Evolutionary conservation across 768 basidiomycete genomes (phyloP).

Genomic region (Suillus subalutaceus): DNA sequence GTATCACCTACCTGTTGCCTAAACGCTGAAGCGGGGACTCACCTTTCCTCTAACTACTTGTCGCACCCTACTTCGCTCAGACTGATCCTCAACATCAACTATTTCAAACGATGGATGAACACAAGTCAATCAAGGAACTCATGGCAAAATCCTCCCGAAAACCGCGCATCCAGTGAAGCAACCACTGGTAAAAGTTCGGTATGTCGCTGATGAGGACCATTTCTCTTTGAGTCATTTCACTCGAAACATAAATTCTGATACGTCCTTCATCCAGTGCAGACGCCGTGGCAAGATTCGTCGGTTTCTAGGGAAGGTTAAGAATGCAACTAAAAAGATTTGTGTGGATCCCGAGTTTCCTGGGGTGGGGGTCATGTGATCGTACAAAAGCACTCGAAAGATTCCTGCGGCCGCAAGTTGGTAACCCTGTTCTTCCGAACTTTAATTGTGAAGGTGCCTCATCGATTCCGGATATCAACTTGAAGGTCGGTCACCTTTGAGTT

Average conservation of each 20-base stretch:
- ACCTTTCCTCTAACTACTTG: not conserved
- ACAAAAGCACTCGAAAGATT: not conserved
- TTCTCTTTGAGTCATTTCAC: not conserved
- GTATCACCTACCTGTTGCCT: not conserved
- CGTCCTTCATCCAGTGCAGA: not conserved
- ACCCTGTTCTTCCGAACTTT: not conserved
- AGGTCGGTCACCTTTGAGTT: not conserved
- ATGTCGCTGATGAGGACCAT: not conserved
- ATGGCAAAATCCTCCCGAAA: not conserved
- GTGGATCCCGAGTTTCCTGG: not conserved
- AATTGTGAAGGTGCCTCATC: not conserved
- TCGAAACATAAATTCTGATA: not conserved
- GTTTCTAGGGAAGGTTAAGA: not conserved
- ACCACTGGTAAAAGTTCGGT: not conserved
- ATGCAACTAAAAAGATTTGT: not conserved
- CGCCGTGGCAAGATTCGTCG: not conserved
- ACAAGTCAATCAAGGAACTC: not conserved
- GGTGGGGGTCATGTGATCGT: not conserved
- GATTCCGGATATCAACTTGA: not conserved
- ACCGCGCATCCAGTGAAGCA: no score
- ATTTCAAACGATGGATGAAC: not conserved
- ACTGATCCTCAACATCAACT: not conserved
- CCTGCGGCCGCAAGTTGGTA: no score
- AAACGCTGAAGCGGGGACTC: not conserved
- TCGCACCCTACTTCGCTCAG: not conserved